Conservation (phyloP, 148 eudicot genomes). For the Arctostaphylos glauca region DNA sequence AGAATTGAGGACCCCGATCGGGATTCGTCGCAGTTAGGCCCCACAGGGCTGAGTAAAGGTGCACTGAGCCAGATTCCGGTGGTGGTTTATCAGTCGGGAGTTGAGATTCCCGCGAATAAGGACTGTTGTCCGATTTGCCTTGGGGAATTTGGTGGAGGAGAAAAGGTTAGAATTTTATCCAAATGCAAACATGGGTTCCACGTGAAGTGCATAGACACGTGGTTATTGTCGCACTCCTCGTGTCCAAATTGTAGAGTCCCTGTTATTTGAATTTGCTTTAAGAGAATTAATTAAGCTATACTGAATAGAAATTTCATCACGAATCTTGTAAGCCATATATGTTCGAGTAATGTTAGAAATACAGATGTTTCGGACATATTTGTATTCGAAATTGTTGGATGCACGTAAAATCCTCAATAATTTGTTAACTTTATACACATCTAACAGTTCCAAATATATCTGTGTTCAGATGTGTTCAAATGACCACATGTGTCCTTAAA, state of each 20-base stretch:
- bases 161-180: constrained; percentile 23
- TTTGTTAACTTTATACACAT: too few species aligned
- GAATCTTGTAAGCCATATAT: neutral
- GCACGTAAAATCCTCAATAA: too few species aligned
- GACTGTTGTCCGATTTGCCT: constrained; percentile 28
- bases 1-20: neutral
- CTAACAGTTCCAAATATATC: too few species aligned
- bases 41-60: constrained; percentile 4
- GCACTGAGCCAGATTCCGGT: constrained; percentile 18
- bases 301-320: neutral
- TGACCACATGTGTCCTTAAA: too few species aligned
- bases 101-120: neutral
- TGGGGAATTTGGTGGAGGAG: constrained; percentile 23
- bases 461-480: too few species aligned
- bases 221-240: constrained; percentile 24
- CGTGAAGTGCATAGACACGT: constrained; percentile 23
- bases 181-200: constrained; percentile 25
- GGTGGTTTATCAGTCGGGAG: neutral
- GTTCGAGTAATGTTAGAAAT: too few species aligned
- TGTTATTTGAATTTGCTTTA: neutral
- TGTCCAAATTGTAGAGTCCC: constrained; percentile 27
- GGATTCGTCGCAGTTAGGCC: neutral
- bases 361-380: too few species aligned
- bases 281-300: neutral
- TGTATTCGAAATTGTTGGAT: too few species aligned